Base-by-base conservation (phyloP, 768 basidiomycete genomes). In the Rhodocollybia butyracea region DNA sequence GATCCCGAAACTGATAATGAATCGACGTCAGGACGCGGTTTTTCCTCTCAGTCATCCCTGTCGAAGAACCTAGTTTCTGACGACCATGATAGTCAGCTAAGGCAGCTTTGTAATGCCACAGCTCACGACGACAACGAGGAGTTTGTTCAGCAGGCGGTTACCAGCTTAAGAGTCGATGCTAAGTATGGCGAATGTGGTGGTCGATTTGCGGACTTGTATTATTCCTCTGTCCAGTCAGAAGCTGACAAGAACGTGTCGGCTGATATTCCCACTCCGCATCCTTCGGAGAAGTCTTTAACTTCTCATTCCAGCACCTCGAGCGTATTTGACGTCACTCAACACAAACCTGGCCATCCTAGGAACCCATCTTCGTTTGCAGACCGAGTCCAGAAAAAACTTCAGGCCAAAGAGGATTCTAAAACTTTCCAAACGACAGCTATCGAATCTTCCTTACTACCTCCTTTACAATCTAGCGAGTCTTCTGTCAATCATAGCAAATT, bases 361-460 rank as follows among this genome's bases (percentile, higher is more conserved):
- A 61, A 61, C 40, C 69, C 66, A 19, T 71, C 76, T 19, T 71
- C 72, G 3, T 80, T 84, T 65, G 64, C 76, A 32, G 59, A 61
- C 31, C 77, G 76, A 45, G 73, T 78, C 4, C 73, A 75, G 54
- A 72, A 77, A 51, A 80, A 77, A 59, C 64, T 72, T 26, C 61
- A 66, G 39, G 64, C 63, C 39, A 27, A 38, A 32, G 39, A 51
- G 13, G 51, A 53, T 12, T 27, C 24, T 42, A 15, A 31, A 29
- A 38, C 21, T 11, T 2, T 24, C 11, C 34, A 41, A 19, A 30
- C 34, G 7, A 30, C 22, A 21, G 48, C 26, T 5, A n/a, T 5
- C 30, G 43, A 27, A 45, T n/a, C 43, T 21, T 21, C 42, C 8
- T 43, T 26, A 10, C 27, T 43, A 4, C 46, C 30, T 34, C 32